Evolutionary conservation across 176 grass and related monocot genomes (phyloP), one percentile per base, ranked within the genome.

Genomic region (Chrysopogon serrulatus): DNA sequence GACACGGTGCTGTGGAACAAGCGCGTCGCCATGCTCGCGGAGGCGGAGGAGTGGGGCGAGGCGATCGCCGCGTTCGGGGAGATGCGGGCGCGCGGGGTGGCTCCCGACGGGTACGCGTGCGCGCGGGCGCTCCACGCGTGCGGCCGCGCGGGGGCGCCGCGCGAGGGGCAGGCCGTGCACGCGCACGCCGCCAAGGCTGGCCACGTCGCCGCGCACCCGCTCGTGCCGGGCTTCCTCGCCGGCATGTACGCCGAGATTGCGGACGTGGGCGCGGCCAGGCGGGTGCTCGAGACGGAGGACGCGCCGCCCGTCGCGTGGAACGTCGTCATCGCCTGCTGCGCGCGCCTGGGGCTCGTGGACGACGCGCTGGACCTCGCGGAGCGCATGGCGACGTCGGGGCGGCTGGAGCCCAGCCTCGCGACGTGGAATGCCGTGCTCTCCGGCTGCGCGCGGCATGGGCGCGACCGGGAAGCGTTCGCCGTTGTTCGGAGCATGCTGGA

Each of bases 221-320:
- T 92, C 70, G 85, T 97, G 3, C 88, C 89, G 21, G 88, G 90
- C n/a, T 97, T 92, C 79, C 92, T 97, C 68, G 88, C 92, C 48
- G 88, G 85, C 14, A 97, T 97, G 91, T 97, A 97, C 85, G 90
- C 94, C n/a, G 92, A 92, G 89, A 88, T 88, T 65, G 86, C 88
- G 8, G 51, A 82, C 27, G 79, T 92, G 32, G 79, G 48, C 13
- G 49, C 84, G 15, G 91, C 94, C 12, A 92, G 69, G 10, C 86
- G 76, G 56, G 89, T 92, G 74, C 92, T 97, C 54, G 76, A 90
- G 67, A 66, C 71, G 33, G 65, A 61, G 31, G 79, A 69, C 56
- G 30, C 65, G 8, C 44, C 67, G 31, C 28, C 87, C 2, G 89
- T 94, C 16, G 86, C 94, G 24, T 97, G 94, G 94, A 97, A 97